Conservation (phyloP, 1,284 basidiomycete genomes). For the Garcileccinum viscosum region DNA sequence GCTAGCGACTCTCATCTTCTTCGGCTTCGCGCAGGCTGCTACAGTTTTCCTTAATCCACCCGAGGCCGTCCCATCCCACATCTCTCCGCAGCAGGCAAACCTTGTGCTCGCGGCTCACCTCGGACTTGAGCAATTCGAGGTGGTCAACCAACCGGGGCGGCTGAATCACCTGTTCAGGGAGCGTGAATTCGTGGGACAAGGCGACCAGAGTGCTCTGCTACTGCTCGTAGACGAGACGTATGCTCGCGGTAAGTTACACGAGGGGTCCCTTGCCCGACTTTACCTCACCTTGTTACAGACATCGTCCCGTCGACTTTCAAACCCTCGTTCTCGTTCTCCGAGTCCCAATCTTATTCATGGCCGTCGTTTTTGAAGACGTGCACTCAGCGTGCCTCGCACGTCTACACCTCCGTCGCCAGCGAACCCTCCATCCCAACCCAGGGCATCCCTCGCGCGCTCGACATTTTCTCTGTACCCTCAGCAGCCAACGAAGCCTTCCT, state of each 20-base stretch:
- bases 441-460: slow-evolving; percentile 45
- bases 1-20: slow-evolving; percentile 35
- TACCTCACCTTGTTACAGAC: slow-evolving; percentile 42
- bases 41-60: slow-evolving; percentile 60
- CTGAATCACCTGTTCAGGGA: slow-evolving; percentile 43
- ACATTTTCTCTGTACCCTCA: slow-evolving; percentile 48
- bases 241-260: slow-evolving; percentile 53
- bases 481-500: slow-evolving; percentile 47
- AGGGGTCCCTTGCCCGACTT: not conserved
- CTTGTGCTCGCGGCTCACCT: slow-evolving; percentile 70
- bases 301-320: slow-evolving; percentile 54
- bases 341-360: slow-evolving; percentile 28
- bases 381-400: slow-evolving; percentile 60
- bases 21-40: slow-evolving; percentile 47
- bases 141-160: slow-evolving; percentile 44
- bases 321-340: slow-evolving; percentile 48
- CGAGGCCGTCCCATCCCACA: slow-evolving; percentile 40
- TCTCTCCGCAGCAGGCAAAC: slow-evolving; percentile 62
- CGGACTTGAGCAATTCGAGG: slow-evolving; percentile 70
- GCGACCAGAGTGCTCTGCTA: slow-evolving; percentile 55
- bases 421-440: slow-evolving; percentile 32
- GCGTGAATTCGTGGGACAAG: slow-evolving; percentile 64
- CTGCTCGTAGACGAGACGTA: slow-evolving; percentile 65
- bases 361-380: slow-evolving; percentile 60
- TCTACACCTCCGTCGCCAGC: slow-evolving; percentile 59